Evolutionary conservation across 345 rosid species (phyloP).

Genomic region (Eucalyptus erythrocorys): DNA sequence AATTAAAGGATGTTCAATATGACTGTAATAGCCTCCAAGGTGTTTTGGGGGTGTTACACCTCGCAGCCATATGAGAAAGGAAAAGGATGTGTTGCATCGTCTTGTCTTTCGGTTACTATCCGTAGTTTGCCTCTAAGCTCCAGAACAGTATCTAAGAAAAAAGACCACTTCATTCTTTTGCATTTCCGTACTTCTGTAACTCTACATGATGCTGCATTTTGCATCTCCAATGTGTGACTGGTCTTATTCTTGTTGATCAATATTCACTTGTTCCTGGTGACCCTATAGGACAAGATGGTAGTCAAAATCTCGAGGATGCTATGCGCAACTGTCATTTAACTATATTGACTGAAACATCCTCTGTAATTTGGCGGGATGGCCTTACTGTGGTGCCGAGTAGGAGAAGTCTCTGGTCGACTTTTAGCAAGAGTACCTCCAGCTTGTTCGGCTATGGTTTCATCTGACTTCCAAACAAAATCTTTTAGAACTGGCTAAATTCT

Average conservation of each 20-base stretch:
- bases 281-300: not conserved
- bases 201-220: not conserved
- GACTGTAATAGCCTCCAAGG: no score
- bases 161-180: not conserved
- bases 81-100: not conserved
- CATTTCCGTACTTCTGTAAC: not conserved
- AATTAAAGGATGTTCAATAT: no score
- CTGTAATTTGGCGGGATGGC: not conserved
- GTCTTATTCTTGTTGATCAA: not conserved
- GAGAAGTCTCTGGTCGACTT: not conserved
- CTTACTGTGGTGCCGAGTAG: not conserved
- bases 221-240: not conserved
- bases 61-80: not conserved
- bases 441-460: conserved; percentile 41
- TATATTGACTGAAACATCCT: not conserved
- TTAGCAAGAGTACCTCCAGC: not conserved
- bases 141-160: not conserved
- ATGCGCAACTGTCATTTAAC: not conserved
- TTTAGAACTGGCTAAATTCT: conserved; percentile 56
- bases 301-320: not conserved
- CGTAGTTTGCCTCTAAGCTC: not conserved
- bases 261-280: not conserved
- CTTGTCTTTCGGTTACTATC: not conserved
- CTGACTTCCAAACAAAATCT: conserved; percentile 72
- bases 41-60: no score